Evolutionary conservation across 768 basidiomycete species (phyloP), one percentile per base, ranked within the genome.

Genomic region (Favolaschia claudopus): DNA sequence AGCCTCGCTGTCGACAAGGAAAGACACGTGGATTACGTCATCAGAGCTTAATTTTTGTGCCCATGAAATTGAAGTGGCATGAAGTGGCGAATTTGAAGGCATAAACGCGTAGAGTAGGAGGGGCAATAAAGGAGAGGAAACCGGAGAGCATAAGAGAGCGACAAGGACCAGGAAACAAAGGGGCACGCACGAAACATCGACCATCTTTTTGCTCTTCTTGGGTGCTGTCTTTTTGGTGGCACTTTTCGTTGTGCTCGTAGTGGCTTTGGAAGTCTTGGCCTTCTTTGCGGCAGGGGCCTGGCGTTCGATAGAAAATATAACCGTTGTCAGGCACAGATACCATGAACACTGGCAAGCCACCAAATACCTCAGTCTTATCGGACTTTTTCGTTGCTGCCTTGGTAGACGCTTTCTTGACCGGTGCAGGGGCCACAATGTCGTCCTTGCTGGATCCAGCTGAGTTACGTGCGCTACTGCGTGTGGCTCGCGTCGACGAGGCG

Each of bases 391-490:
- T 56, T 31, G 46, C 53, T 52, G 52, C 67, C 65, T 67, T 67
- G 55, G 57, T 39, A 36, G 60, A 43, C 25, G 59, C 55, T 53
- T 70, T 74, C 61, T 69, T 72, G 24, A 63, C 62, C 28, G 68
- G 54, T 13, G 65, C 62, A 39, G 71, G 62, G 43, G 74, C 68
- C 56, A 68, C 66, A 34, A 73, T 57, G 58, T 66, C 55, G 70
- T 68, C 27, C 66, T 68, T 39, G 63, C 40, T 46, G 58, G 54
- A 39, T 49, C 70, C 56, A 13, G 43, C 22, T 29, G 63, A 57
- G 38, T 48, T 50, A 12, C 80, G 79, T 36, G 79, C 67, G 15
- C 83, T 81, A 60, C 77, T 80, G 49, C 77, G 80, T 32, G 81
- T 82, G 31, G 76, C 67, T 70, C 82, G 80, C 66, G 82, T 73